Evolutionary conservation across 163 green algal species (phyloP).

Genomic region (Scenedesmus sp.): DNA sequence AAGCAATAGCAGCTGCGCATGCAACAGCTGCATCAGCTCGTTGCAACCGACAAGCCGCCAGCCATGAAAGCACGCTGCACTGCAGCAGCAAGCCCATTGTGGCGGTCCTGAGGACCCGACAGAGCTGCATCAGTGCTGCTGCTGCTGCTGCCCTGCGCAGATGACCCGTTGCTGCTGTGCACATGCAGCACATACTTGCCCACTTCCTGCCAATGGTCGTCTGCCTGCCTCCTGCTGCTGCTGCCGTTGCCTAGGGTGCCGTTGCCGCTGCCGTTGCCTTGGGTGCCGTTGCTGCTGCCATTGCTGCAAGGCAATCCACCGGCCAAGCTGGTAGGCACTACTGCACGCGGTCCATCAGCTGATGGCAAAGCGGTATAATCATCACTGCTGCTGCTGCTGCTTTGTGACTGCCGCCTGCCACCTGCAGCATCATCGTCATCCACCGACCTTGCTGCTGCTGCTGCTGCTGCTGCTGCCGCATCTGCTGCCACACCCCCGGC

Average conservation of each 20-base stretch:
- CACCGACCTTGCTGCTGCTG: background rate
- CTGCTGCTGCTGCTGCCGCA: background rate
- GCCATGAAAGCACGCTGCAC: background rate
- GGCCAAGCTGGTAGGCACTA: background rate
- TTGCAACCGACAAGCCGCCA: background rate
- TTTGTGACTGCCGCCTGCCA: background rate
- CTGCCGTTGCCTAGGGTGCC: background rate
- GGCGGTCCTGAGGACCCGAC: background rate
- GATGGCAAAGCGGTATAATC: background rate
- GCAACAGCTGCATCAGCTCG: slow-evolving; percentile 18
- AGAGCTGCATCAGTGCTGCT: background rate
- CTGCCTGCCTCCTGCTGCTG: background rate
- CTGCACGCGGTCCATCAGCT: background rate
- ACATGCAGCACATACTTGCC: slow-evolving; percentile 15
- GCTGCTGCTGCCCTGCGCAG: background rate
- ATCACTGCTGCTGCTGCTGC: background rate
- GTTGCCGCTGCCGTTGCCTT: background rate
- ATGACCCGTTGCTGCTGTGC: background rate
- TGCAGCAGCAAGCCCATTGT: background rate
- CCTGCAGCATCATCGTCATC: background rate
- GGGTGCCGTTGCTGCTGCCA: background rate
- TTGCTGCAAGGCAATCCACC: background rate
- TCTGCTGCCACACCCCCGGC: background rate
- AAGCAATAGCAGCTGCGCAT: slow-evolving; percentile 9
- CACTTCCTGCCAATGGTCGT: background rate